phyloP scores from a whole-genome alignment of 768 basidiomycete species.

The Ramaria sp. region DNA sequence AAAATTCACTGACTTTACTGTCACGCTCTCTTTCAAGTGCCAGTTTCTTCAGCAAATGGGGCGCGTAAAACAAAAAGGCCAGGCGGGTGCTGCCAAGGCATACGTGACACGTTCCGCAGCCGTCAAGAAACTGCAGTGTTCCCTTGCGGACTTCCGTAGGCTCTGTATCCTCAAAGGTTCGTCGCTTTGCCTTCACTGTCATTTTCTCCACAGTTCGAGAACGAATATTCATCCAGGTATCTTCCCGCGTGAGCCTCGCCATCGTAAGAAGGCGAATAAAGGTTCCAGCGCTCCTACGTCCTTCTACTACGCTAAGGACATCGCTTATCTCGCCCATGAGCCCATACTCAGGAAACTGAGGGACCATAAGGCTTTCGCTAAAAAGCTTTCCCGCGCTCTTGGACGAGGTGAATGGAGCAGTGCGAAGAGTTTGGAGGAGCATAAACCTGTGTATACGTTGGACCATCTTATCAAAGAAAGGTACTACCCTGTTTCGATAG shows the following conservation, averaged over 20 bases:
- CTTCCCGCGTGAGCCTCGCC: conserved; percentile 91
- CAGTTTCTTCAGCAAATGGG: conserved; percentile 41
- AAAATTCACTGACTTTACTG: background rate
- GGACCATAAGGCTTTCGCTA: conserved; percentile 97
- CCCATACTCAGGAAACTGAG: conserved; percentile 87
- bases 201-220: conserved; percentile 2
- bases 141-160: conserved; percentile 91
- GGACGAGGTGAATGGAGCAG: conserved; percentile 92
- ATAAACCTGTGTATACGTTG: conserved; percentile 80
- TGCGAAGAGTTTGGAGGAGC: conserved; percentile 89
- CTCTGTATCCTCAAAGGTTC: conserved; percentile 95
- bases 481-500: conserved; percentile 31
- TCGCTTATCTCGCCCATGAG: conserved; percentile 94
- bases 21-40: conserved; percentile 7
- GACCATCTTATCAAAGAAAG: conserved; percentile 98
- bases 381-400: conserved; percentile 87
- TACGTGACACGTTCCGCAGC: conserved; percentile 86
- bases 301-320: conserved; percentile 98
- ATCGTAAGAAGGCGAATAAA: conserved; percentile 90
- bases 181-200: conserved; percentile 13
- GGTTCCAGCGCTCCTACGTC: conserved; percentile 94
- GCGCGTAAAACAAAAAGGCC: conserved; percentile 72
- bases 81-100: conserved; percentile 85
- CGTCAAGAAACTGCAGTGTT: conserved; percentile 92
- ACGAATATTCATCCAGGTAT: conserved; percentile 48